A percentile compares a stretch with the other conserved stretches of the same genome.
phyloP scores from a whole-genome alignment of 164 flowering plant species.

The Tetracentron sinense region DNA sequence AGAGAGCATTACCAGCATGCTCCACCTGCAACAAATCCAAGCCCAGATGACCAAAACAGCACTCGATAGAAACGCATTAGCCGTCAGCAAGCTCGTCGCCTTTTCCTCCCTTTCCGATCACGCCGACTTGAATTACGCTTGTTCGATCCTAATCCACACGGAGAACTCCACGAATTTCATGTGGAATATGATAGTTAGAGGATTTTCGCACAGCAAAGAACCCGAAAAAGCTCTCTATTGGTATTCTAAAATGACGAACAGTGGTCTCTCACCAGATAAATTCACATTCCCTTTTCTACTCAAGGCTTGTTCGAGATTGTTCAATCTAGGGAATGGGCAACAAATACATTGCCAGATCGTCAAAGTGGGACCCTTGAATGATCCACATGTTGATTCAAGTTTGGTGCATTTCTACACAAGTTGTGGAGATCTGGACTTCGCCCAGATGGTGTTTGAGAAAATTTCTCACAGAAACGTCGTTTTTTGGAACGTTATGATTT shows the following conservation, averaged over 20 bases:
- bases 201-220: constrained; percentile 15
- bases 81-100: constrained; percentile 9
- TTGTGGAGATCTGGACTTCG: constrained; percentile 11
- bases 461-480: constrained; percentile 9
- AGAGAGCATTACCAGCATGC: constrained; percentile 13
- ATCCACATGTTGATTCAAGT: constrained; percentile 10
- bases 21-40: constrained; percentile 18
- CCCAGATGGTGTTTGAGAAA: constrained; percentile 12
- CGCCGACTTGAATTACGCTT: constrained; percentile 9
- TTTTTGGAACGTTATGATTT: constrained; percentile 21
- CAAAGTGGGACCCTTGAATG: constrained; percentile 4
- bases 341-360: constrained; percentile 17
- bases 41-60: constrained; percentile 19
- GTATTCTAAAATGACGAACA: constrained; percentile 9
- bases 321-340: constrained; percentile 15
- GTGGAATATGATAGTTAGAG: constrained; percentile 18
- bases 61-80: constrained; percentile 1
- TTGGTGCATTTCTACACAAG: constrained; percentile 15
- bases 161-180: constrained; percentile 14
- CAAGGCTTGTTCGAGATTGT: constrained; percentile 19
- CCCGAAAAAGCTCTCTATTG: constrained; percentile 14
- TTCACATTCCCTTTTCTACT: constrained; percentile 19
- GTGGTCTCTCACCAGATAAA: constrained; percentile 14
- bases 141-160: constrained; percentile 7
- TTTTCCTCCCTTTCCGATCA: constrained; percentile 11